Evolutionary conservation across 371 early-diverging fungal species (phyloP), one percentile per base, ranked within the genome.

Genomic region (Vairimorpha apis): DNA sequence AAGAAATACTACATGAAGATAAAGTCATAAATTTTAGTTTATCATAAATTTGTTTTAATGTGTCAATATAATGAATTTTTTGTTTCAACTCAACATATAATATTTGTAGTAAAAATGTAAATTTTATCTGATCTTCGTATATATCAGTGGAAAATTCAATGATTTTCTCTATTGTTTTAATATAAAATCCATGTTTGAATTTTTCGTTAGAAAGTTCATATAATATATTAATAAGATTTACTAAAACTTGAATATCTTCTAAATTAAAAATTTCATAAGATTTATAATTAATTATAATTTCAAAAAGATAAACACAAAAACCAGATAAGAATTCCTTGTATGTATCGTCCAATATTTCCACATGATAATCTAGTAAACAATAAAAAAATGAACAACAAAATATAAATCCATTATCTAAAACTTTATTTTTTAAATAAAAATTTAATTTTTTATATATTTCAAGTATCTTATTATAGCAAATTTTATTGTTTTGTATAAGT

Each of bases 371-470:
- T 25, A 53, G 16, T 25, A 53, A 25, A 3, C 1, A 25, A 53
- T 53, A 25, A 2, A 76, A 33, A 18, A 56, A 44, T 43, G n/a
- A 71, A 41, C 75, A 73, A 62, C 77, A 76, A 44, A 41, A 60
- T 33, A 66, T 63, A 44, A 81, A 65, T 49, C 67, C 76, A 51
- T 74, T 81, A 29, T 81, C 81, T 27, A 81, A 58, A 16, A 78
- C 37, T 23, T 70, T 64, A 27, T 73, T 55, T 27, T 43, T 66
- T 14, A 74, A 35, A 76, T 74, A 81, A 0, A 44, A 44, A n/a
- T 53, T 70, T 32, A 81, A 23, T 56, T 51, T 67, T 60, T 32
- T 29, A 49, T 77, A 49, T 18, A 72, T 30, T 8, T 72, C 73
- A 2, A 69, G 65, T 16, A 77, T 56, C 27, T 70, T 67, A 16